phyloP scores from a whole-genome alignment of 163 green algal species.

The Coccomyxa subellipsoidea region DNA sequence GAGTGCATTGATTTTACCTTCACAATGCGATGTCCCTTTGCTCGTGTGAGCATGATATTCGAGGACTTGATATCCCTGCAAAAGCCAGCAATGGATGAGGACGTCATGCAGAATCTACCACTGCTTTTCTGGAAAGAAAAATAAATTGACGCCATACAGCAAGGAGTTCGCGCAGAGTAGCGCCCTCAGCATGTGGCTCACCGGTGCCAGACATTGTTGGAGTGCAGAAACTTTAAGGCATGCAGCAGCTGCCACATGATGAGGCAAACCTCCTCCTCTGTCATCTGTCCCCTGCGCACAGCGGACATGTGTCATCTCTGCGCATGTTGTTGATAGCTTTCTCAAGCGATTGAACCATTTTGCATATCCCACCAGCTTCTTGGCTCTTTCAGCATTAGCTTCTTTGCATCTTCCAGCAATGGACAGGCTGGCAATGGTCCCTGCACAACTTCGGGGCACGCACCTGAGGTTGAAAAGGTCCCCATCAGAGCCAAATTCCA shows the following conservation, averaged over 20 bases:
- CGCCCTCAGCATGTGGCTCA: background rate
- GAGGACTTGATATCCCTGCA: constrained; percentile 83
- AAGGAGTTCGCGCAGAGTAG: constrained; percentile 1
- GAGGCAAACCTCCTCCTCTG: constrained; percentile 26
- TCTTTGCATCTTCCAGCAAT: no score
- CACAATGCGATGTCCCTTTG: constrained; percentile 53
- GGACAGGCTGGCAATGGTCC: background rate
- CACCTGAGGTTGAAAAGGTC: constrained; percentile 77
- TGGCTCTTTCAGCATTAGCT: no score
- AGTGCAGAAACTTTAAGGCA: constrained; percentile 74
- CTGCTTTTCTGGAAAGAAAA: no score
- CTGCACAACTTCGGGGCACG: background rate
- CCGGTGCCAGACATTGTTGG: constrained; percentile 69
- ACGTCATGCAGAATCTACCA: no score
- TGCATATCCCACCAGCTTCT: background rate
- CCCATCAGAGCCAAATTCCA: constrained; percentile 58
- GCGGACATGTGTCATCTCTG: no score
- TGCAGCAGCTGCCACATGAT: constrained; percentile 66
- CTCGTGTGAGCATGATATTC: constrained; percentile 77
- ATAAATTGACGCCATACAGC: no score
- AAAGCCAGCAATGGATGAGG: background rate
- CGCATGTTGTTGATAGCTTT: no score
- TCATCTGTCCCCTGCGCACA: constrained; percentile 50
- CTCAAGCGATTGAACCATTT: background rate
- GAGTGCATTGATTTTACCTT: constrained; percentile 35